These are phyloP conservation scores for Peziza echinospora DNA, from an alignment of 495 filamentous ascomycete genomes.

Conservation along the genomic window DNA sequence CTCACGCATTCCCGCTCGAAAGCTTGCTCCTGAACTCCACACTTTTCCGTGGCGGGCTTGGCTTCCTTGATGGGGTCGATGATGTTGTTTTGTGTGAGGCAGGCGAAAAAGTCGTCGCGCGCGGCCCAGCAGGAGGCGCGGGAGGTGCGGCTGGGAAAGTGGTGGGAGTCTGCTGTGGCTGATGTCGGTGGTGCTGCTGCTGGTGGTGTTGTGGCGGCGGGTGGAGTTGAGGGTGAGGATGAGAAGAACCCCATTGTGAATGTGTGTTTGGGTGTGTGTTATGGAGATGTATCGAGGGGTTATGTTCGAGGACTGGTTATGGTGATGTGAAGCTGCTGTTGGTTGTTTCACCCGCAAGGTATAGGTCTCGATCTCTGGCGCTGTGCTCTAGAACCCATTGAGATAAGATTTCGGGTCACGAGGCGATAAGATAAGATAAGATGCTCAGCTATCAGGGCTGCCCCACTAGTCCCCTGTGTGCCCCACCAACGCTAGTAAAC, in stretches of 20 bases:
- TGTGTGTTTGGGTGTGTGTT: too few species aligned
- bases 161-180: neutral
- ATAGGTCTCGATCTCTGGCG: too few species aligned
- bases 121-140: slow-evolving; percentile 68
- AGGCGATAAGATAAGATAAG: too few species aligned
- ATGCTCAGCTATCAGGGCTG: too few species aligned
- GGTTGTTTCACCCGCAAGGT: too few species aligned
- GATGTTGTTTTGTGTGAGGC: slow-evolving; percentile 60
- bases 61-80: slow-evolving; percentile 60
- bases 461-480: too few species aligned
- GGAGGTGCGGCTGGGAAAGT: slow-evolving; percentile 53
- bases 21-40: slow-evolving; percentile 28
- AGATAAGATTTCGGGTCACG: too few species aligned
- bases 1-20: slow-evolving; percentile 39
- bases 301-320: too few species aligned
- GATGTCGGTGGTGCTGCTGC: neutral
- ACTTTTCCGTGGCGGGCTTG: slow-evolving; percentile 5
- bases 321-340: too few species aligned
- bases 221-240: neutral
- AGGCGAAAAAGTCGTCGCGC: slow-evolving; percentile 66
- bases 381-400: too few species aligned
- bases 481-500: too few species aligned
- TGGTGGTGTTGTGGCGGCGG: neutral
- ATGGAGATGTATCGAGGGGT: too few species aligned
- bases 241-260: neutral